Conservation (phyloP, 2,329 filamentous ascomycete genomes). For the Rhinocladiella mackenziei region DNA sequence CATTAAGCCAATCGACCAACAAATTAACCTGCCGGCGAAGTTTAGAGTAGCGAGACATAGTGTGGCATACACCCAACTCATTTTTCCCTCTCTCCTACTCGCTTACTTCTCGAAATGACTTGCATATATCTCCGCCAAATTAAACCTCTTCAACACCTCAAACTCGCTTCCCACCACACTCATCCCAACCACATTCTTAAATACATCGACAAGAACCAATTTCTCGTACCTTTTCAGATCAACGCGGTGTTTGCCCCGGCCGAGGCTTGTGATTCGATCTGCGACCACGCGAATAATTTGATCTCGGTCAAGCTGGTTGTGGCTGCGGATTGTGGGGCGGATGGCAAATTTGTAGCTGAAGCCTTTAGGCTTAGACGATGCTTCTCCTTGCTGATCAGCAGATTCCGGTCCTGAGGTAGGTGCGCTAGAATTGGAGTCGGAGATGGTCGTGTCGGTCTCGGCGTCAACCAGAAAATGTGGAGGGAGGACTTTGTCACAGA, state of each 20-base stretch:
- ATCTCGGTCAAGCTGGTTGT: constrained; percentile 55
- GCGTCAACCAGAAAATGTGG: constrained; percentile 51
- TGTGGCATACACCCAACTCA: too few relatives aligned
- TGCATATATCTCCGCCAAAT: constrained; percentile 57
- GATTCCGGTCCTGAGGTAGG: too few relatives aligned
- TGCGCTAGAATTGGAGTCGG: too few relatives aligned
- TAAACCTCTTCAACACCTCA: constrained; percentile 59
- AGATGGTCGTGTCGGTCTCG: too few relatives aligned
- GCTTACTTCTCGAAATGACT: constrained; percentile 11
- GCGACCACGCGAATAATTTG: constrained; percentile 59
- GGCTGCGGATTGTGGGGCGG: constrained; percentile 57
- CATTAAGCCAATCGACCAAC: too few relatives aligned
- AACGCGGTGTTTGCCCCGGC: constrained; percentile 54
- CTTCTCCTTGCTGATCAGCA: too few relatives aligned
- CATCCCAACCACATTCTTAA: constrained; percentile 61
- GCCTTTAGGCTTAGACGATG: constrained; percentile 7
- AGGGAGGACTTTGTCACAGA: constrained; percentile 55
- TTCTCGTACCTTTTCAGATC: constrained; percentile 59
- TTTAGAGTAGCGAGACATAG: too few relatives aligned
- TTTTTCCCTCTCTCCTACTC: not conserved
- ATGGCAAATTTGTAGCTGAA: constrained; percentile 63
- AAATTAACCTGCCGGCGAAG: too few relatives aligned
- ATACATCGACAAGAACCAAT: constrained; percentile 59
- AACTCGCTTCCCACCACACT: constrained; percentile 59
- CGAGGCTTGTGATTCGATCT: constrained; percentile 41